Percentiles rank a stretch among this genome's conserved stretches.
These are phyloP conservation scores for Murraya koenigii DNA, from an alignment of 345 rosid species.

Conservation along the genomic window DNA sequence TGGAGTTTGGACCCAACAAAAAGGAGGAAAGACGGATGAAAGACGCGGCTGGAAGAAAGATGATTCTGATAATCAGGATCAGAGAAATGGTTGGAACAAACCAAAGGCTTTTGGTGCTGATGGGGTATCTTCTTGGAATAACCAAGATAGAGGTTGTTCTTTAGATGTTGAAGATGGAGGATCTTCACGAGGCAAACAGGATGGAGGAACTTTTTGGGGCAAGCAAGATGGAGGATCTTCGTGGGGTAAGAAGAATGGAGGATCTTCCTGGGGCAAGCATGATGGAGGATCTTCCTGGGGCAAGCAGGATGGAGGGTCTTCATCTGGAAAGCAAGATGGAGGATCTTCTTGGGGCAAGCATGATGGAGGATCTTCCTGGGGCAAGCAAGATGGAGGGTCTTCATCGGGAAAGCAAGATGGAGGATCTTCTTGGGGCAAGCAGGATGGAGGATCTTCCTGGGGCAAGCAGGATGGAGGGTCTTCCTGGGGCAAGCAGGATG, in stretches of 20 bases:
- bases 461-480: constrained; percentile 13
- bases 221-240: constrained; percentile 24
- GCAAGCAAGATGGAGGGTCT: constrained; percentile 24
- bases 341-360: background rate
- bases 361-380: too few species aligned
- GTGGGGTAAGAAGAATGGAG: background rate
- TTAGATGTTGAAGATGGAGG: background rate
- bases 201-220: constrained; percentile 21
- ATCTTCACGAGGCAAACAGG: background rate
- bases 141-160: constrained; percentile 16
- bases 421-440: constrained; percentile 11
- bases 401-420: constrained; percentile 26
- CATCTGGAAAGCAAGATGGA: too few species aligned
- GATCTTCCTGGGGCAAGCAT: constrained; percentile 18
- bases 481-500: constrained; percentile 23
- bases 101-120: constrained; percentile 11
- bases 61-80: constrained; percentile 1
- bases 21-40: constrained; percentile 13
- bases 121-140: constrained; percentile 28
- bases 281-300: background rate
- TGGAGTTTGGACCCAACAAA: constrained; percentile 10
- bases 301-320: too few species aligned
- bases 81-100: constrained; percentile 23
- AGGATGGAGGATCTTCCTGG: constrained; percentile 23
- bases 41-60: constrained; percentile 21